A percentile compares a stretch with the other conserved stretches of the same genome.
These are phyloP conservation scores for Mycena pura DNA, from an alignment of 768 basidiomycete genomes.

Conservation along the genomic window DNA sequence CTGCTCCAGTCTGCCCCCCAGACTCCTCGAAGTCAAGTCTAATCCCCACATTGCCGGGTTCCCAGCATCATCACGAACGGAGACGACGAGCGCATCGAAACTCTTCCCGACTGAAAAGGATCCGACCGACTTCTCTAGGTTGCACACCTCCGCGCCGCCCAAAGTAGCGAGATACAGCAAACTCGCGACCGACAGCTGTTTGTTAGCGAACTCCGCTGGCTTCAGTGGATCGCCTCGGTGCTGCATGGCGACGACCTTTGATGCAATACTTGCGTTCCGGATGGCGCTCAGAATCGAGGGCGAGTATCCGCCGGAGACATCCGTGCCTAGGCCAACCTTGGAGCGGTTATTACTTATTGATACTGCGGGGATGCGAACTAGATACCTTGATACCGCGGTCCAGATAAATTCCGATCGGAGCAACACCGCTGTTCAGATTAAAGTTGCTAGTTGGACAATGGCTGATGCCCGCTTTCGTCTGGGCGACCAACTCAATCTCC, in stretches of 20 bases:
- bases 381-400: constrained; percentile 86
- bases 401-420: constrained; percentile 78
- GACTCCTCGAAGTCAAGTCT: constrained; percentile 39
- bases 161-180: constrained; percentile 90
- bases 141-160: constrained; percentile 88
- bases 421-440: constrained; percentile 85
- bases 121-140: constrained; percentile 70
- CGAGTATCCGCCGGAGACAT: constrained; percentile 87
- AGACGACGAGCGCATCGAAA: constrained; percentile 88
- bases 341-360: not conserved
- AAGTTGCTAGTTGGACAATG: constrained; percentile 97
- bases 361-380: not conserved
- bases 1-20: constrained; percentile 74
- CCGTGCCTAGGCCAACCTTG: constrained; percentile 94
- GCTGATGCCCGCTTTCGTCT: constrained; percentile 74
- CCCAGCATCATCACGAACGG: constrained; percentile 55
- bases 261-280: constrained; percentile 78
- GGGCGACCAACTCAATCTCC: constrained; percentile 76
- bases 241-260: constrained; percentile 75
- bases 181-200: constrained; percentile 75
- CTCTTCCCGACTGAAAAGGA: constrained; percentile 82
- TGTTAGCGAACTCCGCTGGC: constrained; percentile 49
- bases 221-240: constrained; percentile 17
- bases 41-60: constrained; percentile 66
- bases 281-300: constrained; percentile 80